Conservation (phyloP, 1,139 yeast genomes). For the Candida sp. region DNA sequence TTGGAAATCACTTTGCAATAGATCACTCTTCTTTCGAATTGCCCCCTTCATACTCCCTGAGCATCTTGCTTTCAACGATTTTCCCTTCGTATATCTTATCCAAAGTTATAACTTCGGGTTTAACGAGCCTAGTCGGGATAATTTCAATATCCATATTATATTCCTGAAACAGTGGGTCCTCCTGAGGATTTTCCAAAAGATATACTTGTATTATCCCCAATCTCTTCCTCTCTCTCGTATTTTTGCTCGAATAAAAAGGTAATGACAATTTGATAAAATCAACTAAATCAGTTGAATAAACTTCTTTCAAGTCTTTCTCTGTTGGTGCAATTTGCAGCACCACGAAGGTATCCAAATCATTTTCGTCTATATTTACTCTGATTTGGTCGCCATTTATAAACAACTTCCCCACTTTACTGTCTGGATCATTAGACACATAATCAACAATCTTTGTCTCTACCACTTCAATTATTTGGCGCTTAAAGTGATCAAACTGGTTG, state of each 20-base stretch:
- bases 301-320: constrained; percentile 5
- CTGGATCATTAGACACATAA: constrained; percentile 9
- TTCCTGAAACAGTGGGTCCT: constrained; percentile 9
- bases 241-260: constrained; percentile 24
- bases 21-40: constrained; percentile 2
- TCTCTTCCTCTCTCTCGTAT: constrained; percentile 16
- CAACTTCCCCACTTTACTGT: background rate
- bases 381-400: constrained; percentile 31
- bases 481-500: constrained; percentile 34
- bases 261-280: constrained; percentile 32
- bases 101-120: background rate
- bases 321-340: constrained; percentile 8
- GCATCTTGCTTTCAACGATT: constrained; percentile 11
- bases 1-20: too few species aligned
- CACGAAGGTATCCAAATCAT: constrained; percentile 29
- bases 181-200: constrained; percentile 19
- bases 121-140: constrained; percentile 16
- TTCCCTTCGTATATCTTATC: constrained; percentile 1
- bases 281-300: constrained; percentile 8
- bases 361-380: constrained; percentile 17
- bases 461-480: constrained; percentile 23
- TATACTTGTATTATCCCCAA: constrained; percentile 33
- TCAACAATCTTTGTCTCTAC: constrained; percentile 23
- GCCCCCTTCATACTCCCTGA: constrained; percentile 6
- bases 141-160: constrained; percentile 25